A percentile compares a stretch with the other conserved stretches of the same genome.
Conservation (phyloP, 2,329 filamentous ascomycete genomes). For the Bimuria novae-zelandiae region DNA sequence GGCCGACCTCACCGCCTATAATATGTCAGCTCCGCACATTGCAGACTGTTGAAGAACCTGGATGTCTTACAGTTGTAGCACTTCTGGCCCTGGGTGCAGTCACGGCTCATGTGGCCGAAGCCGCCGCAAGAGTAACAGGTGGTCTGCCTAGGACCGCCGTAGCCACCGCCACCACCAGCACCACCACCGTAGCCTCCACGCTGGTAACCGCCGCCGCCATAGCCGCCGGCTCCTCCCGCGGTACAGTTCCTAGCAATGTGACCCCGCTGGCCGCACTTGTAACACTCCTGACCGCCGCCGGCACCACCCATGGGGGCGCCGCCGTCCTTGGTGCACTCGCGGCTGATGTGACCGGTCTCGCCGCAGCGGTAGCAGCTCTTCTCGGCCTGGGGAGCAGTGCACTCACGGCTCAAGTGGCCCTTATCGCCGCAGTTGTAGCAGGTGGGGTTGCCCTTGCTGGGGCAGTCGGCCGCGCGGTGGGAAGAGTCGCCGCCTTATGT, state of each 20-base stretch:
- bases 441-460: conserved; percentile 54
- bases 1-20: conserved; percentile 78
- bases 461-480: conserved; percentile 57
- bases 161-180: conserved; percentile 49
- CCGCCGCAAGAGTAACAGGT: conserved; percentile 99
- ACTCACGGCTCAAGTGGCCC: conserved; percentile 73
- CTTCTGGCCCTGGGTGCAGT: conserved; percentile 98
- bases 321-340: conserved; percentile 70
- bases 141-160: conserved; percentile 48
- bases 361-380: conserved; percentile 76
- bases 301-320: conserved; percentile 54
- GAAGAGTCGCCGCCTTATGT: conserved; percentile 53
- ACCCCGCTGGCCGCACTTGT: conserved; percentile 96
- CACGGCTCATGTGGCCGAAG: conserved; percentile 95
- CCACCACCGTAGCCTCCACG: conserved; percentile 52
- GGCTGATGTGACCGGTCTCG: conserved; percentile 85
- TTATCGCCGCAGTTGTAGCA: conserved; percentile 57
- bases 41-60: neutral
- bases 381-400: conserved; percentile 86
- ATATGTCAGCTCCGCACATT: conserved; percentile 26
- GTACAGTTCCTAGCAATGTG: conserved; percentile 94
- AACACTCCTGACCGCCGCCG: conserved; percentile 69
- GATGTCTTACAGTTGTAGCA: conserved; percentile 89
- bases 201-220: conserved; percentile 52
- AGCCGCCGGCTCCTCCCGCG: conserved; percentile 63